A percentile compares a stretch with the other conserved stretches of the same genome.
These are phyloP conservation scores for Exophiala oligosperma DNA, from an alignment of 2,329 filamentous ascomycete species.

Conservation along the genomic window DNA sequence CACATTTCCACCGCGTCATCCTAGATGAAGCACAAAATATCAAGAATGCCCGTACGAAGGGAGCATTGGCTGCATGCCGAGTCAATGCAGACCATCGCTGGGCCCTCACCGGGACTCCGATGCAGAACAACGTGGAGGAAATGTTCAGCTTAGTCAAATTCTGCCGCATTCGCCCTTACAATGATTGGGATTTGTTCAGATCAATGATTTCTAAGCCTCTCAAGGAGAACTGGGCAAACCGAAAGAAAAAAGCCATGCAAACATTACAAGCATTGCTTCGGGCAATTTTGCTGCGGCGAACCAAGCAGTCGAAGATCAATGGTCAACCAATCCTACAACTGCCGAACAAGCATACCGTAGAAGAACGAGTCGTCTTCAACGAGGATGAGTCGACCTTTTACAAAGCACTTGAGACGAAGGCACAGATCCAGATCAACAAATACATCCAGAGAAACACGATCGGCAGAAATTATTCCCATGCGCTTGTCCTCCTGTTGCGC, in stretches of 20 bases:
- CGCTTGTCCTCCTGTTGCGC: slow-evolving; percentile 75
- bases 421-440: slow-evolving; percentile 72
- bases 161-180: slow-evolving; percentile 74
- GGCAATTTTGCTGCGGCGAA: slow-evolving; percentile 78
- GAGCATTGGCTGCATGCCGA: slow-evolving; percentile 59
- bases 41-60: slow-evolving; percentile 69
- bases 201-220: slow-evolving; percentile 54
- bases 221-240: slow-evolving; percentile 41
- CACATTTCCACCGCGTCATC: slow-evolving; percentile 68
- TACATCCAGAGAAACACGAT: slow-evolving; percentile 63
- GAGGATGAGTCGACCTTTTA: slow-evolving; percentile 68
- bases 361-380: slow-evolving; percentile 65
- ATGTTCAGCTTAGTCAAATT: slow-evolving; percentile 77
- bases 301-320: slow-evolving; percentile 76
- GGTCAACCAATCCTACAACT: slow-evolving; percentile 73
- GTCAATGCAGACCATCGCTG: slow-evolving; percentile 65
- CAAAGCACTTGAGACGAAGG: slow-evolving; percentile 63
- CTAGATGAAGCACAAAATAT: slow-evolving; percentile 80
- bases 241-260: slow-evolving; percentile 60
- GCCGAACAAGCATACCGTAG: slow-evolving; percentile 63
- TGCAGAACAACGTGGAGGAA: slow-evolving; percentile 84
- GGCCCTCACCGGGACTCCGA: slow-evolving; percentile 78
- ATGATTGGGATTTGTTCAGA: slow-evolving; percentile 62
- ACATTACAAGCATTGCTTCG: slow-evolving; percentile 74
- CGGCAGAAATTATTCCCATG: slow-evolving; percentile 72